These are phyloP conservation scores for Alloascoidea africana DNA, from an alignment of 805 yeast species.

Conservation along the genomic window DNA sequence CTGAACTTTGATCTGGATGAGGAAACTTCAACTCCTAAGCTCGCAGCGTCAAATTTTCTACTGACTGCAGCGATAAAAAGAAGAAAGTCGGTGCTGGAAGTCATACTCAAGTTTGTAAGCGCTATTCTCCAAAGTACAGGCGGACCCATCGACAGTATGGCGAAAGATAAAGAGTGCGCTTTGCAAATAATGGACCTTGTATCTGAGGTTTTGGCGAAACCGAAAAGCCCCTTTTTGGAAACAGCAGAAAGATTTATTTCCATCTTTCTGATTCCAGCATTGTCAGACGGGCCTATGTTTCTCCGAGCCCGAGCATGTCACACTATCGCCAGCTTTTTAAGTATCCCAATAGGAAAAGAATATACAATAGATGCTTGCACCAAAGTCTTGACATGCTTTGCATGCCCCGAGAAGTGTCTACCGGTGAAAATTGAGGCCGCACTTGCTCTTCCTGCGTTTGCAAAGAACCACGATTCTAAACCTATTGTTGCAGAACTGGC, in stretches of 20 bases:
- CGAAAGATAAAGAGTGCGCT: slow-evolving; percentile 51
- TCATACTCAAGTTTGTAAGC: slow-evolving; percentile 47
- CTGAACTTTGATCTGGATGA: slow-evolving; percentile 46
- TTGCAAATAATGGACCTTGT: slow-evolving; percentile 53
- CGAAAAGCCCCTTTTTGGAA: slow-evolving; percentile 29
- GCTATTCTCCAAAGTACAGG: slow-evolving; percentile 14
- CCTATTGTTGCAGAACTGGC: slow-evolving; percentile 42
- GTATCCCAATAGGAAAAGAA: not conserved
- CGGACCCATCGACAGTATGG: slow-evolving; percentile 12
- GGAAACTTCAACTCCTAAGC: slow-evolving; percentile 54
- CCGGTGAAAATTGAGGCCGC: slow-evolving; percentile 60
- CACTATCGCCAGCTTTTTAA: slow-evolving; percentile 20
- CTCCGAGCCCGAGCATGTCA: slow-evolving; percentile 62
- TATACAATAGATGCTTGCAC: not conserved
- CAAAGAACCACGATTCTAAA: slow-evolving; percentile 40
- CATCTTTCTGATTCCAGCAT: slow-evolving; percentile 42
- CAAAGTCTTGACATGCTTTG: slow-evolving; percentile 12
- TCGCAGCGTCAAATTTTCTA: slow-evolving; percentile 64
- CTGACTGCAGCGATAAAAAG: slow-evolving; percentile 59
- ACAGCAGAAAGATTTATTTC: slow-evolving; percentile 47
- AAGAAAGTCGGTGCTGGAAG: slow-evolving; percentile 39
- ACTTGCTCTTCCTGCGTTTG: slow-evolving; percentile 55
- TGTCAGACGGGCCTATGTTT: slow-evolving; percentile 38
- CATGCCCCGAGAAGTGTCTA: slow-evolving; percentile 22
- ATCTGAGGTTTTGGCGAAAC: slow-evolving; percentile 31